phyloP scores from a whole-genome alignment of 805 yeast genomes.

The Metschnikowia cubensis region DNA sequence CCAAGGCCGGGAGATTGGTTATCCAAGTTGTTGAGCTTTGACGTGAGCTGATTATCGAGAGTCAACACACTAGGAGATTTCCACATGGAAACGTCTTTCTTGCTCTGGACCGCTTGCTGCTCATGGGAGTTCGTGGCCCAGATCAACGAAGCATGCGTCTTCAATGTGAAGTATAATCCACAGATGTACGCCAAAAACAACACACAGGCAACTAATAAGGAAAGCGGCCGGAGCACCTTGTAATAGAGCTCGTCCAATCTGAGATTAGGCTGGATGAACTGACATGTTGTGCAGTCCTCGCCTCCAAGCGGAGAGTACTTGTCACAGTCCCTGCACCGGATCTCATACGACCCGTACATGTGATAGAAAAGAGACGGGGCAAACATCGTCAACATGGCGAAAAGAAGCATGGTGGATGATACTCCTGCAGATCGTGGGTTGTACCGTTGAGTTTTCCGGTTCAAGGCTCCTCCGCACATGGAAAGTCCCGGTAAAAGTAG shows the following conservation, averaged over 20 bases:
- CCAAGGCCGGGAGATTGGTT: neutral
- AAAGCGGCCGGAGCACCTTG: constrained; percentile 73
- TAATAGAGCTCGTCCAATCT: constrained; percentile 64
- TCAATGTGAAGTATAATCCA: constrained; percentile 87
- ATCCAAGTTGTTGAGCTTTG: neutral
- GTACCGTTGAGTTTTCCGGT: constrained; percentile 88
- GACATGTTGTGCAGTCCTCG: constrained; percentile 63
- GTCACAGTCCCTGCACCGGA: constrained; percentile 60
- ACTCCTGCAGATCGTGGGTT: constrained; percentile 97
- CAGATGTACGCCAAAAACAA: constrained; percentile 80
- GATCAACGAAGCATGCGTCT: constrained; percentile 94
- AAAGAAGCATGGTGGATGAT: constrained; percentile 89
- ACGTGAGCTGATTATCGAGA: constrained; percentile 15
- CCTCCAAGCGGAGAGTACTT: constrained; percentile 6
- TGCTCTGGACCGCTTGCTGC: constrained; percentile 17
- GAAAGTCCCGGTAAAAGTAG: constrained; percentile 87
- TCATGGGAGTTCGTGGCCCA: constrained; percentile 64
- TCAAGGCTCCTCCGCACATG: constrained; percentile 96
- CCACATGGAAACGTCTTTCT: constrained; percentile 22
- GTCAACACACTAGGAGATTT: constrained; percentile 40
- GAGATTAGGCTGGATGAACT: constrained; percentile 73
- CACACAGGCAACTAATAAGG: constrained; percentile 72
- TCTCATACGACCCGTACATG: constrained; percentile 82
- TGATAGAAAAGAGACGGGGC: constrained; percentile 89
- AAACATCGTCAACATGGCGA: constrained; percentile 85